Percentiles rank a stretch among this genome's conserved stretches.
phyloP scores from a whole-genome alignment of 202 grass and related monocot species.

The Elaeis oleifera region DNA sequence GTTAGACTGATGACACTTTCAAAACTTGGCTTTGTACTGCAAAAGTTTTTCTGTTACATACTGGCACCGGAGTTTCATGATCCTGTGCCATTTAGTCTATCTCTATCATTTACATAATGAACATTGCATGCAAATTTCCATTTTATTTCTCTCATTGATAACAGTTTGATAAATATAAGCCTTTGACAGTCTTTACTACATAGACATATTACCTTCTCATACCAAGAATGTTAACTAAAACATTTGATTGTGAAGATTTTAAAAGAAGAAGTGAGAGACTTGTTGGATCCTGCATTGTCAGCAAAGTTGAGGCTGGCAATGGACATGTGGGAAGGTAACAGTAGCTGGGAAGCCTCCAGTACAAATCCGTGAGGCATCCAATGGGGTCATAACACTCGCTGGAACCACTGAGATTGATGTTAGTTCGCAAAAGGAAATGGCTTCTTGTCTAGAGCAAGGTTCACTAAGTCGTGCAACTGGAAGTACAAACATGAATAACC shows the following conservation, averaged over 20 bases:
- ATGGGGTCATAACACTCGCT: conserved; percentile 87
- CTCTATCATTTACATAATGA: no score
- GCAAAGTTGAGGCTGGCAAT: conserved; percentile 69
- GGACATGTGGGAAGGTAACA: conserved; percentile 46
- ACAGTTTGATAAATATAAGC: no score
- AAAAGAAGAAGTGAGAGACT: conserved; percentile 98
- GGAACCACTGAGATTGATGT: conserved; percentile 89
- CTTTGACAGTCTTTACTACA: not conserved
- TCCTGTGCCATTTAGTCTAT: no score
- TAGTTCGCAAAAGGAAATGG: conserved; percentile 85
- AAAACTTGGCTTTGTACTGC: no score
- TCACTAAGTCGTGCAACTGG: conserved; percentile 75
- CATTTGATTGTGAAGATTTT: conserved; percentile 49
- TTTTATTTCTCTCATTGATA: no score
- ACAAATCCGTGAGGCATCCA: conserved; percentile 96
- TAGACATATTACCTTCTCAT: not conserved
- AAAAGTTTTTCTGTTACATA: no score
- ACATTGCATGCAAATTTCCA: no score
- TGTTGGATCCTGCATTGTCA: conserved; percentile 48
- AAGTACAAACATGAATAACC: conserved; percentile 99
- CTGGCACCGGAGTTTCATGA: no score
- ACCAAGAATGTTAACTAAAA: not conserved
- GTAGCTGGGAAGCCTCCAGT: conserved; percentile 78
- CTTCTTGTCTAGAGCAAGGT: conserved; percentile 76
- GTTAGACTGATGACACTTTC: no score